phyloP scores from a whole-genome alignment of 1,139 yeast species.

The Zygoascus hellenicus region DNA sequence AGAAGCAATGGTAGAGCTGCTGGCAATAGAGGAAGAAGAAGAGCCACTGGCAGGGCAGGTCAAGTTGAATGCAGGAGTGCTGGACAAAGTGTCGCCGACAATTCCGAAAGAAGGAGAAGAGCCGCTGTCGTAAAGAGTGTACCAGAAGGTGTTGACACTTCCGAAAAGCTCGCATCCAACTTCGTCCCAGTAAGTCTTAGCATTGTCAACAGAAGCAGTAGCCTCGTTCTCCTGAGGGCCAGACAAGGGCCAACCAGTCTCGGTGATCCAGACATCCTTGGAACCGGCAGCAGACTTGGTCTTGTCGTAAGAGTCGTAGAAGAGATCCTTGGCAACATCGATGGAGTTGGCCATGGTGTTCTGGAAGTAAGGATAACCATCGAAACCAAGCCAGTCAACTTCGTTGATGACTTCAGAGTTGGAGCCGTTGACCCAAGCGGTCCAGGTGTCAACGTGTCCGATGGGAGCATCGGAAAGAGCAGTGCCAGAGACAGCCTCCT shows the following conservation, averaged over 20 bases:
- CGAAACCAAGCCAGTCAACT: constrained; percentile 22
- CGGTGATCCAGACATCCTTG: constrained; percentile 82
- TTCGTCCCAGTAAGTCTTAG: constrained; percentile 24
- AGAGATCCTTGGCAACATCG: constrained; percentile 18
- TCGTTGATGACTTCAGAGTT: constrained; percentile 19
- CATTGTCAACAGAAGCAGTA: constrained; percentile 19
- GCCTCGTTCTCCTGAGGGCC: constrained; percentile 19
- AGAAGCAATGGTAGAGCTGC: constrained; percentile 13
- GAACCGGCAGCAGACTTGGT: constrained; percentile 35
- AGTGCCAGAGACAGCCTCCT: constrained; percentile 41
- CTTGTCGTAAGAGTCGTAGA: constrained; percentile 17
- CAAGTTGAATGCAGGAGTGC: constrained; percentile 20
- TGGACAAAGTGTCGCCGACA: constrained; percentile 17
- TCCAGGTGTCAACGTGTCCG: constrained; percentile 27
- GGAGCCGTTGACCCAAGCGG: constrained; percentile 26
- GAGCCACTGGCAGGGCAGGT: constrained; percentile 17
- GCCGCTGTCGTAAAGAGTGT: constrained; percentile 22
- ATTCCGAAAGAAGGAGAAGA: constrained; percentile 23
- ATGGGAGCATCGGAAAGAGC: constrained; percentile 18
- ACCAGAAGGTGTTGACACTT: constrained; percentile 21
- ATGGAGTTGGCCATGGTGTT: constrained; percentile 24
- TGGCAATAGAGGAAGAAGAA: constrained; percentile 12
- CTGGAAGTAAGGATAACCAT: constrained; percentile 26
- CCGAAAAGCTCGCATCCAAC: constrained; percentile 23
- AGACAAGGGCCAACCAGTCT: constrained; percentile 59